A percentile compares a stretch with the other conserved stretches of the same genome.
These are phyloP conservation scores for Scorias spongiosa DNA, from an alignment of 2,329 filamentous ascomycete species.

Conservation along the genomic window DNA sequence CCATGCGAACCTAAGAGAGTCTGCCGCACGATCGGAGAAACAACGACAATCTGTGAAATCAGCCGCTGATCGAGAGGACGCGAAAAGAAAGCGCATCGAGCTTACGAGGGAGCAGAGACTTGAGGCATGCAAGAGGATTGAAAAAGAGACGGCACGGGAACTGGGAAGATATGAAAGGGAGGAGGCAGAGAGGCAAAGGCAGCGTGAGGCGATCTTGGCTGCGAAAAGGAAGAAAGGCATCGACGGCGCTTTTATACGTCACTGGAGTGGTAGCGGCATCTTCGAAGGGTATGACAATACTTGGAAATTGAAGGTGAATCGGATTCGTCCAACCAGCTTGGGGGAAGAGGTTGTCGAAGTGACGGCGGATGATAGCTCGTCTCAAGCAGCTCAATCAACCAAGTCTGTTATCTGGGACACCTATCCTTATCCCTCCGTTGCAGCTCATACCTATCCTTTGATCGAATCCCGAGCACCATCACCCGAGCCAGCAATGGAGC, in stretches of 20 bases:
- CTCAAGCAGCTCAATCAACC: conserved; percentile 1
- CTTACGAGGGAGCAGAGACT: conserved; percentile 73
- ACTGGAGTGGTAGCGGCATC: conserved; percentile 82
- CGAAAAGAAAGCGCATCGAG: conserved; percentile 59
- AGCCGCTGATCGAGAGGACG: conserved; percentile 43
- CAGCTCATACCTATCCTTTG: background rate
- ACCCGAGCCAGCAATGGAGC: background rate
- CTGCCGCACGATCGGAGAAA: conserved; percentile 54
- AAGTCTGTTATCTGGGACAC: background rate
- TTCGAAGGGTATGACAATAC: conserved; percentile 42
- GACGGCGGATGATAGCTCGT: conserved; percentile 1
- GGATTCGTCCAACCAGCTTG: conserved; percentile 15
- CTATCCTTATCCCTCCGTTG: background rate
- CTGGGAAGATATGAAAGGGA: conserved; percentile 83
- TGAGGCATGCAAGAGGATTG: conserved; percentile 39
- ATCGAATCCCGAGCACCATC: background rate
- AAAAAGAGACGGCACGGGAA: conserved; percentile 73
- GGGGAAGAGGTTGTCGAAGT: conserved; percentile 10
- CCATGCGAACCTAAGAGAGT: conserved; percentile 58
- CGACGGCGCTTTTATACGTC: conserved; percentile 76
- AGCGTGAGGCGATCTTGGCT: conserved; percentile 67
- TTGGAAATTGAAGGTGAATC: conserved; percentile 44
- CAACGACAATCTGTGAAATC: conserved; percentile 51
- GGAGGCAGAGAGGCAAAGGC: conserved; percentile 75
- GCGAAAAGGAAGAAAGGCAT: conserved; percentile 77